A percentile compares a stretch with the other conserved stretches of the same genome.
phyloP scores from a whole-genome alignment of 306 rosid species.

The Prunus campanulata region DNA sequence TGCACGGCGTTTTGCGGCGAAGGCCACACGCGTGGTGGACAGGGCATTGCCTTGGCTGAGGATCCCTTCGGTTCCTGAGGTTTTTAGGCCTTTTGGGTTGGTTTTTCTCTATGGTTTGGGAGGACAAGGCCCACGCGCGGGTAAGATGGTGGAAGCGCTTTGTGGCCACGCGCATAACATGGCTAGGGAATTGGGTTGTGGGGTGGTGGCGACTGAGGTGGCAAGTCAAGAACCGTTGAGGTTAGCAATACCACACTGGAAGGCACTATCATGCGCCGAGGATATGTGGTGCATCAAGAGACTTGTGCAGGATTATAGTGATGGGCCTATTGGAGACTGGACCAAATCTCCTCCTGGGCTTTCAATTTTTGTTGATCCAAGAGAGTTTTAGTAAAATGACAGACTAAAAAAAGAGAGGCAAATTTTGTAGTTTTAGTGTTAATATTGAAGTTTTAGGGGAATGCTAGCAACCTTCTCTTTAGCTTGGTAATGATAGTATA shows the following conservation, averaged over 20 bases:
- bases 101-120: conserved; percentile 66
- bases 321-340: conserved; percentile 78
- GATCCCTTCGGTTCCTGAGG: conserved; percentile 58
- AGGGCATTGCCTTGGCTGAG: conserved; percentile 59
- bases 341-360: conserved; percentile 56
- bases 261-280: conserved; percentile 53
- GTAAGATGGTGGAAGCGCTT: conserved; percentile 42
- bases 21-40: conserved; percentile 48
- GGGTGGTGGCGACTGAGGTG: conserved; percentile 71
- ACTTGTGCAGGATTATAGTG: conserved; percentile 58
- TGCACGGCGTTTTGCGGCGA: conserved; percentile 31
- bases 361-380: conserved; percentile 83
- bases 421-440: background rate
- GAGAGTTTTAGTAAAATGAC: conserved; percentile 39
- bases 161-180: conserved; percentile 62
- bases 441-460: too few relatives aligned
- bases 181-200: conserved; percentile 53
- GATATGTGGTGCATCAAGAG: conserved; percentile 81
- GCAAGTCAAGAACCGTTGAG: conserved; percentile 51
- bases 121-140: conserved; percentile 52
- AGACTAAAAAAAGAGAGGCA: background rate
- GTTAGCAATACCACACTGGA: conserved; percentile 71
- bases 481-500: too few relatives aligned
- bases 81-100: conserved; percentile 71
- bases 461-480: too few relatives aligned